Percentiles rank a stretch among this genome's conserved stretches.
These are phyloP conservation scores for Colletotrichum cordylinicola DNA, from an alignment of 2,329 filamentous ascomycete genomes.

Conservation along the genomic window DNA sequence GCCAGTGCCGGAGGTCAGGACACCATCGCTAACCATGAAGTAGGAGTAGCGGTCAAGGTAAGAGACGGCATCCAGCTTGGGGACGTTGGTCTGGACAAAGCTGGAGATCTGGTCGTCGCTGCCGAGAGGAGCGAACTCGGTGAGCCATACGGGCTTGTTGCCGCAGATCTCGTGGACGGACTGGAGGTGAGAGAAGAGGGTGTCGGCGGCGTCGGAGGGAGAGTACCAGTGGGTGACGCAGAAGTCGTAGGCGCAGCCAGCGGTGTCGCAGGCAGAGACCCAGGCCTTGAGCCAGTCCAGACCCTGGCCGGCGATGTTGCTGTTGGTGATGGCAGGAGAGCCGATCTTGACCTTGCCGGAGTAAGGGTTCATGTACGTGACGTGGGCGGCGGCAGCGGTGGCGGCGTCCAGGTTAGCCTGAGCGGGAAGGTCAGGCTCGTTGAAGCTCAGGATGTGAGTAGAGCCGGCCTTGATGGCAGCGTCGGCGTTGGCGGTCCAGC, in stretches of 20 bases:
- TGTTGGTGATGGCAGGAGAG: conserved; percentile 68
- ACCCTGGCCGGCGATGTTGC: conserved; percentile 53
- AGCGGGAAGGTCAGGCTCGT: conserved; percentile 69
- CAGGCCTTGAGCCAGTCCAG: conserved; percentile 62
- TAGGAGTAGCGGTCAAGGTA: conserved; percentile 64
- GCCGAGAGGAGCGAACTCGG: conserved; percentile 65
- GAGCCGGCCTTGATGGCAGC: conserved; percentile 59
- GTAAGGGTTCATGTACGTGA: conserved; percentile 61
- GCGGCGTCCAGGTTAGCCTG: conserved; percentile 65
- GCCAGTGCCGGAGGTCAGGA: conserved; percentile 44
- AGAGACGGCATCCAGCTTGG: conserved; percentile 52
- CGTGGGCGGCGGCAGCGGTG: conserved; percentile 58
- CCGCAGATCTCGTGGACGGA: conserved; percentile 50
- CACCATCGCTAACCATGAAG: conserved; percentile 55
- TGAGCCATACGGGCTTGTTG: conserved; percentile 64
- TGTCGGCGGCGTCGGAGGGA: conserved; percentile 46
- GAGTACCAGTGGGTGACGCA: conserved; percentile 71
- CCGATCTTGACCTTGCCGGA: conserved; percentile 59
- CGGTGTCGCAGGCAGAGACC: conserved; percentile 53
- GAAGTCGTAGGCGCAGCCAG: conserved; percentile 62
- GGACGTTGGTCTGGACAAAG: conserved; percentile 57
- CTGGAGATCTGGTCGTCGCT: conserved; percentile 44
- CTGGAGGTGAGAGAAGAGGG: conserved; percentile 61
- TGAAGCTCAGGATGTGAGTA: conserved; percentile 69
- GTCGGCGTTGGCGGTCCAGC: conserved; percentile 58